These are phyloP conservation scores for Stagonosporopsis rhizophila DNA, from an alignment of 2,329 filamentous ascomycete species.

Conservation along the genomic window DNA sequence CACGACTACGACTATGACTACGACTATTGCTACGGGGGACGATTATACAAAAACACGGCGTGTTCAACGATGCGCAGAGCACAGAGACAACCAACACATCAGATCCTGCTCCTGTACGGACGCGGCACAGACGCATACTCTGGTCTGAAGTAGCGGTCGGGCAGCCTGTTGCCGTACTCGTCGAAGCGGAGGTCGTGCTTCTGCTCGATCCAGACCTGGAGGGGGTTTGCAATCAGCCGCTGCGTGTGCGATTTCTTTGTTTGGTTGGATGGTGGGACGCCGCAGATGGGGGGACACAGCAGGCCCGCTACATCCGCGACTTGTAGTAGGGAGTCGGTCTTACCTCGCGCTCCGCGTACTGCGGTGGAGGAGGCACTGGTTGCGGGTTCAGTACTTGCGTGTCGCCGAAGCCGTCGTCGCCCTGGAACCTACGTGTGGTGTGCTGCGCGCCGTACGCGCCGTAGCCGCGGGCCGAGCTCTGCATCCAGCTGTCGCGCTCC, in stretches of 20 bases:
- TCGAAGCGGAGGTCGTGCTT: slow-evolving; percentile 47
- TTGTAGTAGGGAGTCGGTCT: slow-evolving; percentile 14
- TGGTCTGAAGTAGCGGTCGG: slow-evolving; percentile 37
- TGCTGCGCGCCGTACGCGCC: slow-evolving; percentile 39
- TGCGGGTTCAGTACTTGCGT: slow-evolving; percentile 48
- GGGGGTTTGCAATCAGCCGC: background rate
- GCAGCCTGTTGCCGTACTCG: slow-evolving; percentile 46
- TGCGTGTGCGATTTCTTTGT: too few species aligned
- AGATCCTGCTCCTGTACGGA: slow-evolving; percentile 40
- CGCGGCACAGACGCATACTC: slow-evolving; percentile 26
- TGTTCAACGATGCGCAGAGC: too few species aligned
- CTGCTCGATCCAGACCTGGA: slow-evolving; percentile 47
- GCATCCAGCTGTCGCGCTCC: slow-evolving; percentile 45
- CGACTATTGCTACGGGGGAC: too few species aligned
- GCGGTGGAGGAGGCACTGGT: slow-evolving; percentile 42
- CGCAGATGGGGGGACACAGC: too few species aligned
- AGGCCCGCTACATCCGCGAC: background rate
- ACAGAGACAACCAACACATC: too few species aligned
- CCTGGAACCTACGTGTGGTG: slow-evolving; percentile 40
- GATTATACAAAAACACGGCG: too few species aligned
- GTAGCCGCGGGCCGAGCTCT: slow-evolving; percentile 27
- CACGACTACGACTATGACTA: too few species aligned
- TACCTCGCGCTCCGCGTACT: slow-evolving; percentile 44
- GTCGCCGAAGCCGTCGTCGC: slow-evolving; percentile 48
- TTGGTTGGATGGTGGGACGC: too few species aligned